A percentile compares a stretch with the other conserved stretches of the same genome.
phyloP scores from a whole-genome alignment of 495 filamentous ascomycete species.

The Terfezia boudieri region DNA sequence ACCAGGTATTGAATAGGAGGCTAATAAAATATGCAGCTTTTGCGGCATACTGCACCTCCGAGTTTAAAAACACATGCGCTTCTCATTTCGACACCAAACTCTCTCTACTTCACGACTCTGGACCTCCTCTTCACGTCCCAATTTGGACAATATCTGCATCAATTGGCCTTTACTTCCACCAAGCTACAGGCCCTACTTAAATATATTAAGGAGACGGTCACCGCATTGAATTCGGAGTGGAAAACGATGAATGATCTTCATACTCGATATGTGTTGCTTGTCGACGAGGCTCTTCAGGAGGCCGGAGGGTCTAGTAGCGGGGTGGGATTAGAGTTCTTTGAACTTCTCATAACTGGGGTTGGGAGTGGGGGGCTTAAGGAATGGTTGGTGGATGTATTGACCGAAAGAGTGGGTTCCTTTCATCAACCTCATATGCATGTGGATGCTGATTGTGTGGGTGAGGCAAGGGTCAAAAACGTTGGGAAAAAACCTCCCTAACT shows the following conservation, averaged over 20 bases:
- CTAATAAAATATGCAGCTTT: conserved; percentile 21
- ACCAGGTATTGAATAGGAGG: conserved; percentile 3
- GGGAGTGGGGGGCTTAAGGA: conserved; percentile 56
- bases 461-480: conserved; percentile 68
- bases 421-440: not conserved
- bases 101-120: conserved; percentile 46
- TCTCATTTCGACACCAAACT: conserved; percentile 26
- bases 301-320: conserved; percentile 19
- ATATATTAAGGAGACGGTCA: conserved; percentile 57
- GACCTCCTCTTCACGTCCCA: conserved; percentile 61
- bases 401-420: conserved; percentile 42
- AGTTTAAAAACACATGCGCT: conserved; percentile 56
- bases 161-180: conserved; percentile 68
- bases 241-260: conserved; percentile 65
- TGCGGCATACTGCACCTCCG: conserved; percentile 47
- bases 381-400: conserved; percentile 72
- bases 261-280: conserved; percentile 45
- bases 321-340: conserved; percentile 59
- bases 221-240: conserved; percentile 55
- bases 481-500: conserved; percentile 64
- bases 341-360: conserved; percentile 66
- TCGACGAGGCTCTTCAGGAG: conserved; percentile 39
- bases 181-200: conserved; percentile 64
- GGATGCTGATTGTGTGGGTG: conserved; percentile 6
- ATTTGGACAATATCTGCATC: conserved; percentile 55